phyloP scores from a whole-genome alignment of 2,329 filamentous ascomycete species.

The Nigrospora oryzae region DNA sequence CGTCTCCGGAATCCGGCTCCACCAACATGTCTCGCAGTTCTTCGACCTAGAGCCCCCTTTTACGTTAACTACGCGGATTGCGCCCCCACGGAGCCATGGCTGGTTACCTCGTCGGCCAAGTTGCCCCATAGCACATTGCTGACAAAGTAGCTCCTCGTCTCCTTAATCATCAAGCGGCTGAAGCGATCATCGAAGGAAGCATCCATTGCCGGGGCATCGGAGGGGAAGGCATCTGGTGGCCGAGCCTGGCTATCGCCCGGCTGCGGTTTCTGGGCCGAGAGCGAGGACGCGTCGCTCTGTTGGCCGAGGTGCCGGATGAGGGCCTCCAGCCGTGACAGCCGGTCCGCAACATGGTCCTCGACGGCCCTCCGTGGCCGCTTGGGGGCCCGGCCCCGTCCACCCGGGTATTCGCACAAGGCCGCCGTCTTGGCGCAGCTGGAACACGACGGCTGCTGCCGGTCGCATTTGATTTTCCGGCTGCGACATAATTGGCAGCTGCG shows the following conservation, averaged over 20 bases:
- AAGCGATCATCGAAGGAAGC: neutral
- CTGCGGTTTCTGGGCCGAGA: neutral
- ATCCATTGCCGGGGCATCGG: neutral
- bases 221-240: no score
- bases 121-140: neutral
- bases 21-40: constrained; percentile 7
- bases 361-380: neutral
- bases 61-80: neutral
- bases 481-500: neutral
- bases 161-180: neutral
- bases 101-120: neutral
- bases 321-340: neutral
- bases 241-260: no score
- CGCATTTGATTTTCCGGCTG: neutral
- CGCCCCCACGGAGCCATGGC: no score
- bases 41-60: constrained; percentile 2
- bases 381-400: neutral
- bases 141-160: neutral
- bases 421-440: neutral
- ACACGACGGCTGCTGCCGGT: neutral
- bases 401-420: neutral
- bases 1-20: constrained; percentile 5
- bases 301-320: neutral
- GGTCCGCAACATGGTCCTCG: neutral
- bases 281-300: neutral